phyloP scores from a whole-genome alignment of 139 green algal genomes.

The Desmodesmus armatus region DNA sequence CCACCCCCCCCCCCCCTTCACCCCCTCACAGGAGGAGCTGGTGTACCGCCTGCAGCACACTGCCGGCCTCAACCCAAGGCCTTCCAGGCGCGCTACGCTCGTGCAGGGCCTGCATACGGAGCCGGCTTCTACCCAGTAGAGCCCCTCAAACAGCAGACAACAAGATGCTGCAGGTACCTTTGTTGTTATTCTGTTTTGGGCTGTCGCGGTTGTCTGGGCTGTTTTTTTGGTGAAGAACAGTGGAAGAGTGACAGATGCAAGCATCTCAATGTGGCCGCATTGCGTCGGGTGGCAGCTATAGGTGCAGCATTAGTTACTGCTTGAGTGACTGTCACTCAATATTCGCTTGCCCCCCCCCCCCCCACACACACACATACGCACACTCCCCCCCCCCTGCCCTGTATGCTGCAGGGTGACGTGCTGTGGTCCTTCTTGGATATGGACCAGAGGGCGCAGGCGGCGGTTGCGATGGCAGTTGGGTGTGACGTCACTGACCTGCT shows the following conservation, averaged over 20 bases:
- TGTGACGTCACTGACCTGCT: slow-evolving; percentile 29
- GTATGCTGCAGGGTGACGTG: slow-evolving; percentile 70
- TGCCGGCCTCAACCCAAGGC: slow-evolving; percentile 78
- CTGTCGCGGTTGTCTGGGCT: not conserved
- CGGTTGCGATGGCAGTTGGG: slow-evolving; percentile 40
- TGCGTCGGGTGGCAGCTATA: not conserved
- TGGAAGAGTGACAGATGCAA: too few species aligned
- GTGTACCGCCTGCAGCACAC: slow-evolving; percentile 57
- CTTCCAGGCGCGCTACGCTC: slow-evolving; percentile 62
- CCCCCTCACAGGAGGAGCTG: slow-evolving; percentile 63
- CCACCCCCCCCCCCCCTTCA: too few species aligned
- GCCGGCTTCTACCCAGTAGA: not conserved
- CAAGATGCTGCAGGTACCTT: not conserved
- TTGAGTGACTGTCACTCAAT: not conserved
- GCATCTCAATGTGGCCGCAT: too few species aligned
- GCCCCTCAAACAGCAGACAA: not conserved
- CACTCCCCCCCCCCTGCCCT: too few species aligned
- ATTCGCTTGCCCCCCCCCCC: not conserved
- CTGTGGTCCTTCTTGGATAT: slow-evolving; percentile 59
- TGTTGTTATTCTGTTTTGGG: too few species aligned
- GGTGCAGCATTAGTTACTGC: too few species aligned
- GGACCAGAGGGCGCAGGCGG: slow-evolving; percentile 47
- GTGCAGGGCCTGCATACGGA: slow-evolving; percentile 11
- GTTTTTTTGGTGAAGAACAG: not conserved
- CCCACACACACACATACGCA: too few species aligned